Conservation (phyloP, 202 grass and related monocot species). For the Schoenoplectus tabernaemontani region DNA sequence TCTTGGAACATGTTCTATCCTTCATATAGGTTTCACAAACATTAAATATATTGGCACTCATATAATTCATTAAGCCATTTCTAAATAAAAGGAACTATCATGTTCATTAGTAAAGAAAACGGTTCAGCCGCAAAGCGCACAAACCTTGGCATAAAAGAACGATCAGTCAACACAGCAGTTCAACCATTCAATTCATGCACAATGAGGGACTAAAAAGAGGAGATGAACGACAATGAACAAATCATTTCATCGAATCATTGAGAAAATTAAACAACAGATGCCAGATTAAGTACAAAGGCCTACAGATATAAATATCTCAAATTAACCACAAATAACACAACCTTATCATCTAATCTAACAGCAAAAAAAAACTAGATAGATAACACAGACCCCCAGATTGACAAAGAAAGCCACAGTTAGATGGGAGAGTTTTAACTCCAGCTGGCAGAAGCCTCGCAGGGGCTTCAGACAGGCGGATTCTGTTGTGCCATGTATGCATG, state of each 20-base stretch:
- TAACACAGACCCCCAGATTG: neutral
- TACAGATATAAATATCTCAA: constrained; percentile 12
- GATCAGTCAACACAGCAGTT: too few relatives aligned
- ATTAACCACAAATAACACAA: neutral
- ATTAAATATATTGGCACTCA: too few relatives aligned
- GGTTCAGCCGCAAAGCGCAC: neutral
- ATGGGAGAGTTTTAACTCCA: constrained; percentile 19
- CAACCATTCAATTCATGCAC: too few relatives aligned
- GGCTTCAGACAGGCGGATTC: constrained; percentile 25
- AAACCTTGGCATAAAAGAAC: too few relatives aligned
- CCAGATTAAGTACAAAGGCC: neutral
- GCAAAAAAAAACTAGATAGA: neutral
- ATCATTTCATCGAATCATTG: neutral
- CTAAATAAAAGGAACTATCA: too few relatives aligned
- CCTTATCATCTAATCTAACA: neutral
- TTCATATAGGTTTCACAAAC: too few relatives aligned
- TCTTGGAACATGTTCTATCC: too few relatives aligned
- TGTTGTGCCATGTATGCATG: constrained; percentile 49
- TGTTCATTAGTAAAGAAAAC: too few relatives aligned
- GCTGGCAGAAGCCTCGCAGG: constrained; percentile 30
- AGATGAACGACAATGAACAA: neutral
- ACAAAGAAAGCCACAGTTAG: neutral
- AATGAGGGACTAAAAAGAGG: neutral
- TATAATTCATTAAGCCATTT: too few relatives aligned
- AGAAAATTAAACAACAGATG: neutral